A percentile compares a stretch with the other conserved stretches of the same genome.
Conservation (phyloP, 257 asterid species). For the Plantago major region DNA sequence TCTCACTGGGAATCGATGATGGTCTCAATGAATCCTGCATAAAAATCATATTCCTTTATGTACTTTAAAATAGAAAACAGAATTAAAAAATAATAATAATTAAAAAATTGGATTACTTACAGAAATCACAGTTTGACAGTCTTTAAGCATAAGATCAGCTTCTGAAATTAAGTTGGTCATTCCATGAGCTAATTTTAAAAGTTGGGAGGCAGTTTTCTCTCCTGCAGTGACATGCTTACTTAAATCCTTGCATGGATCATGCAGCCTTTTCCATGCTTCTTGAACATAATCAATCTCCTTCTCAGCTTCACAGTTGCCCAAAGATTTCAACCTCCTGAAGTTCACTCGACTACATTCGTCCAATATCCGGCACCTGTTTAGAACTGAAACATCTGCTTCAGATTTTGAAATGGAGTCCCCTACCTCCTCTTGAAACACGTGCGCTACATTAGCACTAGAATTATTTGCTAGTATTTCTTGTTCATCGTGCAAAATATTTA, state of each 20-base stretch:
- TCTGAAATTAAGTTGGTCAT: conserved; percentile 67
- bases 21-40: conserved; percentile 63
- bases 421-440: conserved; percentile 44
- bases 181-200: conserved; percentile 40
- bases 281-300: conserved; percentile 38
- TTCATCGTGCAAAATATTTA: conserved; percentile 21
- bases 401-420: conserved; percentile 52
- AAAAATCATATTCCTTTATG: conserved; percentile 15
- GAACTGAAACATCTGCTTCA: conserved; percentile 37
- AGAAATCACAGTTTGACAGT: conserved; percentile 42
- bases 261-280: conserved; percentile 73
- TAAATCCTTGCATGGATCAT: conserved; percentile 34
- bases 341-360: conserved; percentile 90
- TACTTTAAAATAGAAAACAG: conserved; percentile 17
- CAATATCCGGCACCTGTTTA: conserved; percentile 42
- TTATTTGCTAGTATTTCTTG: conserved; percentile 31
- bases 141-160: conserved; percentile 60
- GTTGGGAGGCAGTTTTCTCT: conserved; percentile 53
- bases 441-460: conserved; percentile 28
- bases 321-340: conserved; percentile 32
- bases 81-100: conserved; percentile 10
- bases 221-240: conserved; percentile 49
- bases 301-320: conserved; percentile 26
- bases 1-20: conserved; percentile 32
- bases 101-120: conserved; percentile 40